phyloP scores from a whole-genome alignment of 75 land plant species.

The Ceratopteris richardii region DNA sequence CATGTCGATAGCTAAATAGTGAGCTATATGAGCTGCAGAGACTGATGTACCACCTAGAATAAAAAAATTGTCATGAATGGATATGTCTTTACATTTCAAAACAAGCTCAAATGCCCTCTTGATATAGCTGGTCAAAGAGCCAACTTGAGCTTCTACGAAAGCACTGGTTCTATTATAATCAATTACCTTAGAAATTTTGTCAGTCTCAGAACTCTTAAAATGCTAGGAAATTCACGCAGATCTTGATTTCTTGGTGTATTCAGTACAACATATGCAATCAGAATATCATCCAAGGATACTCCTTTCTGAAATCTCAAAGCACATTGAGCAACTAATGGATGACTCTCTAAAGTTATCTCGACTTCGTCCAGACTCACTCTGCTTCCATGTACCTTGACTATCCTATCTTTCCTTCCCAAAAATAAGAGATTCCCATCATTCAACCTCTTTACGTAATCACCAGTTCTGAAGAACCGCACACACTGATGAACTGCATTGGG shows the following conservation, averaged over 20 bases:
- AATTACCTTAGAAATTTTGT: too few species aligned
- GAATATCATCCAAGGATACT: slow-evolving; percentile 11
- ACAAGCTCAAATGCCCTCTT: slow-evolving; percentile 52
- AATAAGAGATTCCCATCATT: slow-evolving; percentile 50
- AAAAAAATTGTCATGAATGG: slow-evolving; percentile 59
- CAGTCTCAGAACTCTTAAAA: too few species aligned
- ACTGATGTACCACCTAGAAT: slow-evolving; percentile 69
- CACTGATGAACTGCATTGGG: not conserved
- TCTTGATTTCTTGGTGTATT: not conserved
- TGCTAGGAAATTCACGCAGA: not conserved
- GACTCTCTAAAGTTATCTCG: slow-evolving; percentile 43
- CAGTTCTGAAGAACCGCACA: slow-evolving; percentile 44
- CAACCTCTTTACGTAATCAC: slow-evolving; percentile 56
- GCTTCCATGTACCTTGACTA: slow-evolving; percentile 57
- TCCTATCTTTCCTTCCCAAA: slow-evolving; percentile 68
- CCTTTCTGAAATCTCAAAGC: slow-evolving; percentile 27
- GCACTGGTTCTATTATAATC: too few species aligned
- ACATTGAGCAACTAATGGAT: slow-evolving; percentile 50
- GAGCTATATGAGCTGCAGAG: slow-evolving; percentile 58
- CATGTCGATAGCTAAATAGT: slow-evolving; percentile 61
- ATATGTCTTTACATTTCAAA: slow-evolving; percentile 35
- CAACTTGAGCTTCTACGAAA: not conserved
- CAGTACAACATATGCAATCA: slow-evolving; percentile 35
- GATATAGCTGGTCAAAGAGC: slow-evolving; percentile 8
- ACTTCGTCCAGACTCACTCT: slow-evolving; percentile 65